Evolutionary conservation across 768 basidiomycete genomes (phyloP), one percentile per base, ranked within the genome.

Genomic region (Termitomyces eurrhizus): DNA sequence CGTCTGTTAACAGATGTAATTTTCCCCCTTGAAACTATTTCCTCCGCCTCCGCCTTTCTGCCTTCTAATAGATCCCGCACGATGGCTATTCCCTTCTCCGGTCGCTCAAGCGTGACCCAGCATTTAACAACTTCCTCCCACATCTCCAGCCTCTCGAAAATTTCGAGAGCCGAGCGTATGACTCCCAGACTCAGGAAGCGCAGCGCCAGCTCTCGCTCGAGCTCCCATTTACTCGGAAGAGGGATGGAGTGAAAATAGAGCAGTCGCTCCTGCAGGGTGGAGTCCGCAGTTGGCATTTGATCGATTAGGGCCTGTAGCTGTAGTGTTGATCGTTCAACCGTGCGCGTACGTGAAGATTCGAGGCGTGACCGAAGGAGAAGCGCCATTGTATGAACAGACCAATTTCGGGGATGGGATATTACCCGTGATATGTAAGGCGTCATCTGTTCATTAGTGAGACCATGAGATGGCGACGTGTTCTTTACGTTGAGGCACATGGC

Each of bases 71-170:
- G 76, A 69, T 96, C 94, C 26, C 83, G 83, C 42, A 98, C 93
- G 70, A 99, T 84, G 2, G 77, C 72, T 61, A 93, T 80, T 6
- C 88, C 97, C 69, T 85, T 87, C 57, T 93, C 92, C 11, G 82
- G 83, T 64, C 83, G 77, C 64, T 96, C 95, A 75, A 95, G 80
- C 18, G 86, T 78, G 61, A 88, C 86, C 79, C 90, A 92, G 73
- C 96, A 98, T 63, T 83, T 80, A 46, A 94, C 93, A 8, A 92
- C 95, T 64, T 98, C 93, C 75, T 97, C 97, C 95, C 95, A 99
- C 94, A 98, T 94, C 75, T 98, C 95, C 62, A 98, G 78, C 39
- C 92, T 83, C 74, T 93, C 90, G 69, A 94, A 98, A 58, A 98
- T 95, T 72, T 91, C 95, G 52, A 98, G 77, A 0, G 97, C 95